A percentile compares a stretch with the other conserved stretches of the same genome.
These are phyloP conservation scores for Saccharomyces mikatae DNA, from an alignment of 805 yeast species.

Conservation along the genomic window DNA sequence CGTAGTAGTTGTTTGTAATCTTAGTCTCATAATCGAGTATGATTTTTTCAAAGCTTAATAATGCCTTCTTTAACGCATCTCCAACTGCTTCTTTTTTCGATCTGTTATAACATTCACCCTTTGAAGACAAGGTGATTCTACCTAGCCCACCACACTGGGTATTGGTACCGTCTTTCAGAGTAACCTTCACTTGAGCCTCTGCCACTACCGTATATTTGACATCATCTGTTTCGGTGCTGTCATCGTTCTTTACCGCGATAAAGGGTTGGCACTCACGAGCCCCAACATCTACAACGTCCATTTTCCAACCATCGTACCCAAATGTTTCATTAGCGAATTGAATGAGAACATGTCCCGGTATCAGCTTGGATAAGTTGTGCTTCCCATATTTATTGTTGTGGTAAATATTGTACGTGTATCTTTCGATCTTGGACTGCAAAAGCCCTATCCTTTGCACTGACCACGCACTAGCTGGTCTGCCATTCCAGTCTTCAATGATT, in stretches of 20 bases:
- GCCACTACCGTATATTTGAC: slow-evolving; percentile 23
- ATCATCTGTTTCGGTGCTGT: slow-evolving; percentile 6
- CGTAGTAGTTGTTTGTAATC: slow-evolving; percentile 30
- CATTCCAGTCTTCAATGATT: slow-evolving; percentile 28
- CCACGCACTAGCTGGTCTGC: slow-evolving; percentile 40
- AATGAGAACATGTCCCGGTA: slow-evolving; percentile 32
- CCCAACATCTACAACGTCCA: slow-evolving; percentile 31
- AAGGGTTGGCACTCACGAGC: slow-evolving; percentile 11
- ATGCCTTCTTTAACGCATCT: slow-evolving; percentile 70
- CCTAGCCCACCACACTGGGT: slow-evolving; percentile 78
- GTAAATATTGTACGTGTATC: slow-evolving; percentile 21
- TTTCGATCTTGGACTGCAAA: slow-evolving; percentile 41
- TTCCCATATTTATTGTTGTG: slow-evolving; percentile 23
- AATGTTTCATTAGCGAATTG: slow-evolving; percentile 43
- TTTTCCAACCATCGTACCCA: slow-evolving; percentile 53
- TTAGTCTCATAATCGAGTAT: slow-evolving; percentile 30
- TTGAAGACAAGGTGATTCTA: slow-evolving; percentile 48
- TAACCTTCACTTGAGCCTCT: slow-evolving; percentile 50
- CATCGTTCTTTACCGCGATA: slow-evolving; percentile 1
- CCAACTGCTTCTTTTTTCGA: slow-evolving; percentile 82
- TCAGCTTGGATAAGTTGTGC: slow-evolving; percentile 20
- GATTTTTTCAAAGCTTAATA: slow-evolving; percentile 72
- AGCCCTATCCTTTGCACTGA: slow-evolving; percentile 40
- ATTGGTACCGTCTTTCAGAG: slow-evolving; percentile 71
- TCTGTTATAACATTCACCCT: slow-evolving; percentile 68